Percentiles rank a stretch among this genome's conserved stretches.
Conservation (phyloP, 495 filamentous ascomycete species). For the Amorphotheca resinae region DNA sequence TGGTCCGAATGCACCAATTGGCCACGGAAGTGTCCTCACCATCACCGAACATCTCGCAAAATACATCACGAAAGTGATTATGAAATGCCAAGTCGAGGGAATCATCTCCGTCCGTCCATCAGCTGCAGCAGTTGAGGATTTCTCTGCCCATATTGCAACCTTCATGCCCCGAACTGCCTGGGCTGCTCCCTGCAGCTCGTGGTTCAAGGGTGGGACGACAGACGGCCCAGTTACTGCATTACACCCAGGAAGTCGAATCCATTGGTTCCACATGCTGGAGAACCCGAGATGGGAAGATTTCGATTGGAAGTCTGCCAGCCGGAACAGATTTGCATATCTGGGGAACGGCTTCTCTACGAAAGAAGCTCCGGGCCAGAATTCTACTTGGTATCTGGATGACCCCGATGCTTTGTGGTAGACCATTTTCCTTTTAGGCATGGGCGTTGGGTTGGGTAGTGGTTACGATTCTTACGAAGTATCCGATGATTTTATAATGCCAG, state of each 20-base stretch:
- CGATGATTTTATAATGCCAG: no score
- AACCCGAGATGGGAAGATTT: constrained; percentile 11
- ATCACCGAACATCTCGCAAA: constrained; percentile 41
- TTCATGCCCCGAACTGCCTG: constrained; percentile 53
- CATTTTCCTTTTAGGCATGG: no score
- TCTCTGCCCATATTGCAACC: constrained; percentile 46
- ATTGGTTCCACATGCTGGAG: constrained; percentile 30
- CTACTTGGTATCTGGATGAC: constrained; percentile 31
- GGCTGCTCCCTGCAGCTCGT: constrained; percentile 13
- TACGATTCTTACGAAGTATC: no score
- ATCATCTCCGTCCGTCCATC: constrained; percentile 44
- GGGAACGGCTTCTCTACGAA: constrained; percentile 31
- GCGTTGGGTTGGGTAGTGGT: no score
- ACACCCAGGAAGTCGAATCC: constrained; percentile 29
- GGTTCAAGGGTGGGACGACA: constrained; percentile 25
- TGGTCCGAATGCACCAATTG: constrained; percentile 42
- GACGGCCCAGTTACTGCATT: constrained; percentile 27
- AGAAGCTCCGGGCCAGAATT: constrained; percentile 11
- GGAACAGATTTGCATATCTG: constrained; percentile 28
- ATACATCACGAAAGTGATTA: constrained; percentile 47
- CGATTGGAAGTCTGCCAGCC: constrained; percentile 22
- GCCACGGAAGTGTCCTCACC: constrained; percentile 39
- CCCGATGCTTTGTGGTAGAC: background rate
- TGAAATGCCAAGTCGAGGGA: constrained; percentile 47
- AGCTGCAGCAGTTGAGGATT: constrained; percentile 45